Evolutionary conservation across 306 rosid genomes (phyloP).

Genomic region (Amphicarpaea edgeworthii): DNA sequence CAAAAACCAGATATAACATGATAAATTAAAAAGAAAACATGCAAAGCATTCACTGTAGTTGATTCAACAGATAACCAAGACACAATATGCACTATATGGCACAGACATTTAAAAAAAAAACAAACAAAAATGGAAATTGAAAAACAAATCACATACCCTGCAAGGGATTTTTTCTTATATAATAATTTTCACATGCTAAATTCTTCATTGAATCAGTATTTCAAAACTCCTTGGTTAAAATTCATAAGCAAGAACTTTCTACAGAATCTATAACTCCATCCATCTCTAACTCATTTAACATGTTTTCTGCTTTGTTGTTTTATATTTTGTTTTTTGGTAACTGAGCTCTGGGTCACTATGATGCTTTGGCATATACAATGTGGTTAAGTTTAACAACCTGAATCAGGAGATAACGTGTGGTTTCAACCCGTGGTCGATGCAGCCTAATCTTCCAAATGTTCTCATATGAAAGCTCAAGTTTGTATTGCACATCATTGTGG

Average conservation of each 20-base stretch:
- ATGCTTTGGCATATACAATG: neutral
- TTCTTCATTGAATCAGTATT: neutral
- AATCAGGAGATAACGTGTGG: constrained; percentile 64
- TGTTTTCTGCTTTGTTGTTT: neutral
- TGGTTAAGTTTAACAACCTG: constrained; percentile 63
- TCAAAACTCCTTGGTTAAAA: neutral
- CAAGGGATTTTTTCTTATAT: neutral
- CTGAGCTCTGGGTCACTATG: neutral
- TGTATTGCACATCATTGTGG: constrained; percentile 44
- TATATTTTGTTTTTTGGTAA: neutral
- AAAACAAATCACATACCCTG: neutral
- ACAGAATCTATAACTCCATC: neutral
- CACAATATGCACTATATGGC: neutral
- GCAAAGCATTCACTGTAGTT: constrained; percentile 1
- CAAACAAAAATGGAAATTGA: neutral
- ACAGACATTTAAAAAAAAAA: neutral
- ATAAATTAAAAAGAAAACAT: neutral
- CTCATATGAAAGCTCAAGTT: constrained; percentile 67
- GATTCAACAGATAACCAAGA: neutral
- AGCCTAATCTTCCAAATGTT: constrained; percentile 75
- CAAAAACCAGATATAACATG: neutral
- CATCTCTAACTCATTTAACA: neutral
- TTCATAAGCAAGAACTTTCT: neutral
- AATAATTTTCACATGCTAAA: neutral
- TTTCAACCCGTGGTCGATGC: constrained; percentile 50